Conservation (phyloP, 306 rosid genomes). For the Lathyrus tuberosus region DNA sequence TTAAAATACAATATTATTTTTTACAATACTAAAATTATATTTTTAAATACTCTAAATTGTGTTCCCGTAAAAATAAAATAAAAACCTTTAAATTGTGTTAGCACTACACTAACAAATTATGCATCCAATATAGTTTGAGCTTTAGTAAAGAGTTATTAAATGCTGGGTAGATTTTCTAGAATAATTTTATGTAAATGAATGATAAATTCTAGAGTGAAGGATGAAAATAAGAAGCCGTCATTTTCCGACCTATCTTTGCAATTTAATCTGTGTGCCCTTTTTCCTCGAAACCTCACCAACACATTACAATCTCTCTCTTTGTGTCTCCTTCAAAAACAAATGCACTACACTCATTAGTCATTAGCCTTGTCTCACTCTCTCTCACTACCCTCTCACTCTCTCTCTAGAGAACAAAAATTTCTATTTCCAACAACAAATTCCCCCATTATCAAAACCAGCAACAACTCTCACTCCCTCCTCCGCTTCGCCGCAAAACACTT, state of each 20-base stretch:
- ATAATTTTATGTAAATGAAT: no score
- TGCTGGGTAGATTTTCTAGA: no score
- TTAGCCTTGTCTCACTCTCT: neutral
- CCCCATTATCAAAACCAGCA: neutral
- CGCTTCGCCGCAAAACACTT: neutral
- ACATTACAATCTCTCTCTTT: neutral
- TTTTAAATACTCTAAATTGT: no score
- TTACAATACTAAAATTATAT: no score
- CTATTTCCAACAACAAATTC: neutral
- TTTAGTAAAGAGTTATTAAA: no score
- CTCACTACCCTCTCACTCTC: neutral
- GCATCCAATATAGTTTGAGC: no score
- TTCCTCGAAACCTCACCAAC: conserved; percentile 41
- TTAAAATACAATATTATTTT: no score
- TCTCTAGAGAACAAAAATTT: neutral
- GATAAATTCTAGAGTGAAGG: no score
- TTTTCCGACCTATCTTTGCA: conserved; percentile 14
- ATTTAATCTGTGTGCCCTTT: conserved; percentile 44
- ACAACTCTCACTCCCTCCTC: neutral
- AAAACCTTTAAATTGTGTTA: no score
- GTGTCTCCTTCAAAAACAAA: neutral
- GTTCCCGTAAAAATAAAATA: no score
- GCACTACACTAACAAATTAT: no score
- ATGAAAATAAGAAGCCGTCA: conserved; percentile 20
- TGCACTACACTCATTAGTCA: neutral